phyloP scores from a whole-genome alignment of 169 alveolate genomes.

The Sarcocystis neurona region DNA sequence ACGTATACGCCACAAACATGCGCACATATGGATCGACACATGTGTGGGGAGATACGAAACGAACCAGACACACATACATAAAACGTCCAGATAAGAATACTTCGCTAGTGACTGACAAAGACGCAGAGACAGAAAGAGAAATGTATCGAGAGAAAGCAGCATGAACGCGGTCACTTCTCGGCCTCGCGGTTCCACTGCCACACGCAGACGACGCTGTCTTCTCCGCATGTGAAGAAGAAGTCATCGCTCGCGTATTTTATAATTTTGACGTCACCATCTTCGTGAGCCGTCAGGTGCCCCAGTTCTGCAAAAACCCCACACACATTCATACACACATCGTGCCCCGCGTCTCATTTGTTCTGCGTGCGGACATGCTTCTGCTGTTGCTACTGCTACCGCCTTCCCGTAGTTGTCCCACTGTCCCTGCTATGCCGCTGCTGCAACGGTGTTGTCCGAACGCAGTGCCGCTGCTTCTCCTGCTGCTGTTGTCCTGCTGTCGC shows the following conservation, averaged over 20 bases:
- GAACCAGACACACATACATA: background rate
- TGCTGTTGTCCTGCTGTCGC: too few species aligned
- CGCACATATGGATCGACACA: background rate
- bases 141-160: too few species aligned
- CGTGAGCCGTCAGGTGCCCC: background rate
- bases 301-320: background rate
- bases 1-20: background rate
- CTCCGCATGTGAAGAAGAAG: slow-evolving; percentile 19
- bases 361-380: too few species aligned
- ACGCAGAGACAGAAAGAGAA: too few species aligned
- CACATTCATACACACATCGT: background rate
- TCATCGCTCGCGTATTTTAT: background rate
- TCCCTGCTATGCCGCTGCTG: too few species aligned
- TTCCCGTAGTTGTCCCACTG: too few species aligned
- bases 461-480: too few species aligned
- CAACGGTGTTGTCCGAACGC: too few species aligned
- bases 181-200: background rate
- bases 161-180: too few species aligned
- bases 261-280: background rate
- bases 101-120: too few species aligned
- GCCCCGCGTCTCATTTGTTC: too few species aligned
- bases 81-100: background rate
- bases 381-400: too few species aligned
- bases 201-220: slow-evolving; percentile 7
- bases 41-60: background rate